phyloP scores from a whole-genome alignment of 2,329 filamentous ascomycete genomes.

The Nemania bipapillata region DNA sequence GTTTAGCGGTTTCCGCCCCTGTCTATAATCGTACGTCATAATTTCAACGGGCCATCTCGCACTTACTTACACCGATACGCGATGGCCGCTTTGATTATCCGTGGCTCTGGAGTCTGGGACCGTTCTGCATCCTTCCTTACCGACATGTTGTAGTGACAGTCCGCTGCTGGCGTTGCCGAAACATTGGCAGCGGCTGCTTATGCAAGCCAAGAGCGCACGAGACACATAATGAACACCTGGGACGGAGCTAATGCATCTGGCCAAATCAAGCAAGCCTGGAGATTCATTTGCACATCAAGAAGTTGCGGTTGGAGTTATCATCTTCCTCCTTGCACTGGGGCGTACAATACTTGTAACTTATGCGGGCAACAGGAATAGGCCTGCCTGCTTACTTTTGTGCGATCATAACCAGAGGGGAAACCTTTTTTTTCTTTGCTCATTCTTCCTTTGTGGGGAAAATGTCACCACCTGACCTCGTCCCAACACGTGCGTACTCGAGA shows the following conservation, averaged over 20 bases:
- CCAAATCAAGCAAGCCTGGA: constrained; percentile 31
- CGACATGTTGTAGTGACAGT: constrained; percentile 20
- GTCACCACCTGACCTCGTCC: neutral
- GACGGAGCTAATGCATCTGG: constrained; percentile 38
- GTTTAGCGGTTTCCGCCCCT: neutral
- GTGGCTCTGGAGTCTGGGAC: constrained; percentile 23
- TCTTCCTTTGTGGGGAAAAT: too few species aligned
- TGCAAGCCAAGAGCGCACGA: constrained; percentile 42
- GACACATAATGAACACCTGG: constrained; percentile 42
- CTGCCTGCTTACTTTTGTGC: neutral
- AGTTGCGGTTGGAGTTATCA: constrained; percentile 1
- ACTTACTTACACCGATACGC: constrained; percentile 1
- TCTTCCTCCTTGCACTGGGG: neutral
- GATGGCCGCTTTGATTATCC: constrained; percentile 11
- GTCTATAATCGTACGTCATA: constrained; percentile 8
- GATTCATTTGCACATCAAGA: constrained; percentile 26
- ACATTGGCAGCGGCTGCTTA: constrained; percentile 22
- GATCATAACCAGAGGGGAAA: too few species aligned
- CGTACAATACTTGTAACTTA: neutral
- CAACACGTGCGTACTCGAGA: constrained; percentile 10
- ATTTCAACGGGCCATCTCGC: constrained; percentile 4
- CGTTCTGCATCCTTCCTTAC: neutral
- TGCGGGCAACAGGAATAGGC: neutral
- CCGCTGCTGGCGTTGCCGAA: constrained; percentile 30
- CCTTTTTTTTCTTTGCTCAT: too few species aligned